Conservation (phyloP, 2,329 filamentous ascomycete species). For the Calonectria multiphialidica region DNA sequence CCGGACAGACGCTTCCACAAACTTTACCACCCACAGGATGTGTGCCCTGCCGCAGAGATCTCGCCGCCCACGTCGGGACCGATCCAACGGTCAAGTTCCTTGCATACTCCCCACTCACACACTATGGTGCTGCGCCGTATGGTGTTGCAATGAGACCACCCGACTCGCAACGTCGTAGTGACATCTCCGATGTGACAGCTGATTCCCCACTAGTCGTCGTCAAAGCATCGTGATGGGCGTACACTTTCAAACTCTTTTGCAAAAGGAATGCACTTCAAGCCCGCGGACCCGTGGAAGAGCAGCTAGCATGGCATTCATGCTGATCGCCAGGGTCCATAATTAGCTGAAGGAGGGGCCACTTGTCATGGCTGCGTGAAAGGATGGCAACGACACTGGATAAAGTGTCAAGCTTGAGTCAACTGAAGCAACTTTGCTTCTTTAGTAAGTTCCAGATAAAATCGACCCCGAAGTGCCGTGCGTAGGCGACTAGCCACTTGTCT, state of each 20-base stretch:
- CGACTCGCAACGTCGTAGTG: slow-evolving; percentile 12
- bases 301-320: slow-evolving; percentile 15
- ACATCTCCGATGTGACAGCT: slow-evolving; percentile 27
- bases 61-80: slow-evolving; percentile 13
- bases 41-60: slow-evolving; percentile 21
- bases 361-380: not conserved
- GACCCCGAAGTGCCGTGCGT: not conserved
- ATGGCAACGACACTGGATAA: not conserved
- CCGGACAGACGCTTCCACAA: not conserved
- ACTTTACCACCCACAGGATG: not conserved
- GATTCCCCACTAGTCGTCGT: slow-evolving; percentile 34
- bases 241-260: slow-evolving; percentile 23
- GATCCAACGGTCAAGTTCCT: slow-evolving; percentile 31
- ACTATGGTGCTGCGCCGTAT: slow-evolving; percentile 20
- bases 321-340: slow-evolving; percentile 2
- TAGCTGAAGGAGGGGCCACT: slow-evolving; percentile 14
- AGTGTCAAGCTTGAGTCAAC: not conserved
- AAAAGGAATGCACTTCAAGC: slow-evolving; percentile 10
- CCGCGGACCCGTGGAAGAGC: slow-evolving; percentile 15
- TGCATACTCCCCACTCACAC: slow-evolving; percentile 25
- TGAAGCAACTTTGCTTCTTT: slow-evolving; percentile 19
- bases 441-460: not conserved
- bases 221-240: slow-evolving; percentile 28
- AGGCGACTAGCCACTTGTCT: not conserved
- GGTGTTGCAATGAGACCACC: slow-evolving; percentile 30